phyloP scores from a whole-genome alignment of 352 stramenopile genomes.

The Plasmopara viticola region DNA sequence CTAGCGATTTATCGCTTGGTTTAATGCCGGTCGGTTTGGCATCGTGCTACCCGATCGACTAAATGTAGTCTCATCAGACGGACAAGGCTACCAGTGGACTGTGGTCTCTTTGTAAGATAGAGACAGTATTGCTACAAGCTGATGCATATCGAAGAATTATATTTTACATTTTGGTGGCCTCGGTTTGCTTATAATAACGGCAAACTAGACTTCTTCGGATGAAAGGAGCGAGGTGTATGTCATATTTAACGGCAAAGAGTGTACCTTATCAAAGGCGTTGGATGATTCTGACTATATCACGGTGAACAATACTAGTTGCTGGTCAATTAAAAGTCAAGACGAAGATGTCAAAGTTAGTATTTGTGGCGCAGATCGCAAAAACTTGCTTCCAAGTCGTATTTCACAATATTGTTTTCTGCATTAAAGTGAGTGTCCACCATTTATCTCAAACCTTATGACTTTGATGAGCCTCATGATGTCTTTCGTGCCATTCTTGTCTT shows the following conservation, averaged over 20 bases:
- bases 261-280: slow-evolving; percentile 11
- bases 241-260: slow-evolving; percentile 10
- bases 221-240: slow-evolving; percentile 11
- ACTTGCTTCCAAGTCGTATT: slow-evolving; percentile 6
- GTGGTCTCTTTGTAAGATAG: slow-evolving; percentile 10
- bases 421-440: slow-evolving; percentile 13
- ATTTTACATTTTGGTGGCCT: slow-evolving; percentile 6
- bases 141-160: slow-evolving; percentile 13
- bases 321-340: slow-evolving; percentile 14
- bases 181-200: slow-evolving; percentile 11
- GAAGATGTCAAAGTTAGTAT: slow-evolving; percentile 8
- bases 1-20: slow-evolving; percentile 4
- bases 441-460: slow-evolving; percentile 5
- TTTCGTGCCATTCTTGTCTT: slow-evolving; percentile 17
- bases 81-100: slow-evolving; percentile 24
- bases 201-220: slow-evolving; percentile 13
- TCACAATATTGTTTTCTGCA: slow-evolving; percentile 12
- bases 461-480: neutral
- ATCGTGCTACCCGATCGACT: slow-evolving; percentile 9
- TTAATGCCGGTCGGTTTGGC: slow-evolving; percentile 11
- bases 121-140: slow-evolving; percentile 12
- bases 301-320: slow-evolving; percentile 9
- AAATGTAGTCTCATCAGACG: slow-evolving; percentile 15
- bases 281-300: slow-evolving; percentile 2
- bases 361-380: slow-evolving; percentile 5